These are phyloP conservation scores for Colletotrichum brevisporum DNA, from an alignment of 2,329 filamentous ascomycete species.

Conservation along the genomic window DNA sequence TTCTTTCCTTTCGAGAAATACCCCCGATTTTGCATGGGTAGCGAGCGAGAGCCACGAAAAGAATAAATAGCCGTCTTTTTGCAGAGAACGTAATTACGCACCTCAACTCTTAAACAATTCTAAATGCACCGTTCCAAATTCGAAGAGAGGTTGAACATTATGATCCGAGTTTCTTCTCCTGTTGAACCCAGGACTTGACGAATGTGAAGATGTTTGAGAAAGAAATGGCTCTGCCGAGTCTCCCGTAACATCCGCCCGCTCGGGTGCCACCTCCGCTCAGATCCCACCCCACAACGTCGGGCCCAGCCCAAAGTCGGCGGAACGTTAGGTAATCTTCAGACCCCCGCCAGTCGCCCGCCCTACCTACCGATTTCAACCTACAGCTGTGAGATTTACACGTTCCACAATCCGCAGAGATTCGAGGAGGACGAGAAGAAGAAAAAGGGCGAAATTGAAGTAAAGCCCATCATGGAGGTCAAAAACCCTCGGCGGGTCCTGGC, in stretches of 20 bases:
- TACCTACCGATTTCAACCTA: not conserved
- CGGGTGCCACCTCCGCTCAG: slow-evolving; percentile 12
- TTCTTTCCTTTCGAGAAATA: slow-evolving; percentile 13
- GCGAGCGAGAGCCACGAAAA: slow-evolving; percentile 22
- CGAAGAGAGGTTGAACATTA: too few species aligned
- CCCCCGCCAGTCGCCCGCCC: slow-evolving; percentile 8
- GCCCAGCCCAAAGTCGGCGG: not conserved
- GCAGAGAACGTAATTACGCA: not conserved
- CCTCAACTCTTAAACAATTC: not conserved
- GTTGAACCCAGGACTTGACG: not conserved
- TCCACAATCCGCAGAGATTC: too few species aligned
- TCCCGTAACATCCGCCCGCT: not conserved
- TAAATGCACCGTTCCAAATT: not conserved
- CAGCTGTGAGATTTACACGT: too few species aligned
- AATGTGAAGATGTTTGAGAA: not conserved
- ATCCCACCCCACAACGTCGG: not conserved
- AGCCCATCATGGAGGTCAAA: slow-evolving; percentile 54
- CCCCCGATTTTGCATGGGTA: slow-evolving; percentile 29
- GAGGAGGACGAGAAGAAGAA: not conserved
- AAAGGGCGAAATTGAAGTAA: not conserved
- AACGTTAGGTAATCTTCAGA: slow-evolving; percentile 32
- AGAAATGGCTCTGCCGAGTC: not conserved
- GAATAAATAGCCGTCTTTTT: slow-evolving; percentile 8
- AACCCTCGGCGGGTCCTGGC: slow-evolving; percentile 72
- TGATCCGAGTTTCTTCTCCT: too few species aligned